Base-by-base conservation (phyloP, 805 yeast species). In the Teunomyces tritomae region DNA sequence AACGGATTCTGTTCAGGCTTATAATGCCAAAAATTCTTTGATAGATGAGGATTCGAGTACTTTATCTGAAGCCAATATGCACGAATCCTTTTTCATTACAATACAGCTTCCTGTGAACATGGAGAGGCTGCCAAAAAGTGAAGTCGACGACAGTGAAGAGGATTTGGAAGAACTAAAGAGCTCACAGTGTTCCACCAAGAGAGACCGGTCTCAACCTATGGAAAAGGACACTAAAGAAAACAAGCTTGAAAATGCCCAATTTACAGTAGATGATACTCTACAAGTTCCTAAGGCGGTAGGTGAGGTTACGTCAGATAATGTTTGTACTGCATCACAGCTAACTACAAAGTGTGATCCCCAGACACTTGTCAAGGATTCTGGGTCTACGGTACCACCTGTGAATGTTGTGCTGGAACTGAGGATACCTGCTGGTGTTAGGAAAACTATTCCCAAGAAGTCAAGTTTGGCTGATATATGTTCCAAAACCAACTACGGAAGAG, bases 111-210 rank as follows among this genome's bases (percentile, higher is more conserved):
- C 26, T 26, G 34, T 10, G 43, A 37, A 13, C 39, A 36, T n/a
- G 10, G 40, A 37, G 28, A 26, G 3, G 27, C 39, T 35, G 39
- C 24, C 39, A 11, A 35, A 24, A 37, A 37, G 40, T 10, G 46
- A 43, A 20, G 30, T 53, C 11, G 54, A 50, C 8, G 54, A 53
- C 29, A 53, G 57, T 32, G 52, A 53, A 34, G 55, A 49, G 32
- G 55, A 51, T 36, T 20, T 46, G 8, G 49, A 46, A 27, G 42
- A 40, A 8, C 34, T 53, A 9, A 28, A 47, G 5, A 53, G 53
- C 29, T 50, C 53, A 4, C 53, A 49, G 35, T 11, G 24, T 28
- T 11, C 32, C 1, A 28, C n/a, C 7, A 44, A 35, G 8, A n/a
- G 13, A 24, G 27, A 33, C n/a, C 9, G 13, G 17, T 32, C 34